phyloP scores from a whole-genome alignment of 2,329 filamentous ascomycete genomes.

The Xylaria sp. region DNA sequence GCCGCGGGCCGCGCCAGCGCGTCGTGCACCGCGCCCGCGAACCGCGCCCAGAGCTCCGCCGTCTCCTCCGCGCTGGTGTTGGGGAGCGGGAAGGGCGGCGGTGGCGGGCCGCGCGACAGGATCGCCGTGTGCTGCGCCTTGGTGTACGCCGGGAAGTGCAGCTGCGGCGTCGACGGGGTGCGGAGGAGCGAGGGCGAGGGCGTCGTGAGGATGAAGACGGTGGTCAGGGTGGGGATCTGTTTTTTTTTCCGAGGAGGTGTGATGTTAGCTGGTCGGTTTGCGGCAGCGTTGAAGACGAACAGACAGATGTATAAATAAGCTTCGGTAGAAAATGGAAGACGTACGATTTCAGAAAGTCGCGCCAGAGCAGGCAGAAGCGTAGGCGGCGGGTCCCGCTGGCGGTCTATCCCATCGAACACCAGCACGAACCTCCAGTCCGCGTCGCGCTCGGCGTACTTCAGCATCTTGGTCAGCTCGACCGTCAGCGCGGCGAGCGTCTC shows the following conservation, averaged over 20 bases:
- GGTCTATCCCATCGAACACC: constrained; percentile 86
- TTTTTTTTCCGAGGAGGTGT: not conserved
- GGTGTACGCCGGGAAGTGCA: constrained; percentile 83
- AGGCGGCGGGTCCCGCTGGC: constrained; percentile 75
- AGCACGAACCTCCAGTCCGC: constrained; percentile 68
- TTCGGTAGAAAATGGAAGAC: constrained; percentile 33
- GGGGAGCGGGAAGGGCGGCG: constrained; percentile 46
- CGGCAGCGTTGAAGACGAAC: not conserved
- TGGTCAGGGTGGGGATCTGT: constrained; percentile 77
- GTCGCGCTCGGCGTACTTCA: constrained; percentile 47
- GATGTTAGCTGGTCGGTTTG: constrained; percentile 10
- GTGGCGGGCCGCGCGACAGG: constrained; percentile 52
- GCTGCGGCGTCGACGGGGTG: constrained; percentile 69
- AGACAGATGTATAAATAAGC: constrained; percentile 12
- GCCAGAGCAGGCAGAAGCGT: constrained; percentile 82
- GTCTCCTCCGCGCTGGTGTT: constrained; percentile 60
- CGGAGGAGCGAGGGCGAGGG: constrained; percentile 55
- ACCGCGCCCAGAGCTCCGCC: constrained; percentile 75
- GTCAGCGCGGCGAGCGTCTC: constrained; percentile 79
- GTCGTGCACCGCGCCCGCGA: constrained; percentile 84
- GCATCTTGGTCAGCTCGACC: constrained; percentile 69
- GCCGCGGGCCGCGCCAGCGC: constrained; percentile 78
- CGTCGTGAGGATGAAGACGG: constrained; percentile 60
- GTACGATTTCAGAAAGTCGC: constrained; percentile 77
- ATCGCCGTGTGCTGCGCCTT: constrained; percentile 81